phyloP scores from a whole-genome alignment of 768 basidiomycete genomes.

The Boletus patriciae region DNA sequence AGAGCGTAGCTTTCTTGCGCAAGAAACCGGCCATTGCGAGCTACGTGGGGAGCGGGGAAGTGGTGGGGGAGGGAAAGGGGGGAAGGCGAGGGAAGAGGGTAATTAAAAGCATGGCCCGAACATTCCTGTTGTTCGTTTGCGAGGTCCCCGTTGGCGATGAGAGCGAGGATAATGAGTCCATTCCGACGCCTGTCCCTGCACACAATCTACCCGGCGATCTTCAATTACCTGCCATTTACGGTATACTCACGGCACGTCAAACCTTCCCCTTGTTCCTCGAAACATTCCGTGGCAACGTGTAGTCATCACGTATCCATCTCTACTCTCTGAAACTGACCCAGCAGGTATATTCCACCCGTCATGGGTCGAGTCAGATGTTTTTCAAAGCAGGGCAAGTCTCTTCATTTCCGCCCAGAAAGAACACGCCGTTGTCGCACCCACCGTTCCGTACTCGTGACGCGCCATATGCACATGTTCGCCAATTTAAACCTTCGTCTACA shows the following conservation, averaged over 20 bases:
- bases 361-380: no score
- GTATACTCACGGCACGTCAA: slow-evolving; percentile 6
- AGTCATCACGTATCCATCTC: background rate
- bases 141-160: slow-evolving; percentile 1
- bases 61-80: no score
- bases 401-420: slow-evolving; percentile 18
- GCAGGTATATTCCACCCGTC: background rate
- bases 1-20: slow-evolving; percentile 46
- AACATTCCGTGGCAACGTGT: slow-evolving; percentile 8
- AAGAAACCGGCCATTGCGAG: slow-evolving; percentile 53
- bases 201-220: slow-evolving; percentile 20
- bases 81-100: background rate
- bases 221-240: slow-evolving; percentile 18
- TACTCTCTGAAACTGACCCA: background rate
- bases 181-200: slow-evolving; percentile 10
- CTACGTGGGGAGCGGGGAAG: background rate
- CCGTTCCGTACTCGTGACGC: slow-evolving; percentile 8
- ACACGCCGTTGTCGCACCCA: slow-evolving; percentile 17
- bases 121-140: background rate
- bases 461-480: slow-evolving; percentile 22
- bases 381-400: background rate
- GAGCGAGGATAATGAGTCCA: slow-evolving; percentile 1
- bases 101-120: slow-evolving; percentile 16
- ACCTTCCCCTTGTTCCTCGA: slow-evolving; percentile 1
- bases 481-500: background rate